Base-by-base conservation (phyloP, 352 stramenopile species). In the Aphanomyces invadans region DNA sequence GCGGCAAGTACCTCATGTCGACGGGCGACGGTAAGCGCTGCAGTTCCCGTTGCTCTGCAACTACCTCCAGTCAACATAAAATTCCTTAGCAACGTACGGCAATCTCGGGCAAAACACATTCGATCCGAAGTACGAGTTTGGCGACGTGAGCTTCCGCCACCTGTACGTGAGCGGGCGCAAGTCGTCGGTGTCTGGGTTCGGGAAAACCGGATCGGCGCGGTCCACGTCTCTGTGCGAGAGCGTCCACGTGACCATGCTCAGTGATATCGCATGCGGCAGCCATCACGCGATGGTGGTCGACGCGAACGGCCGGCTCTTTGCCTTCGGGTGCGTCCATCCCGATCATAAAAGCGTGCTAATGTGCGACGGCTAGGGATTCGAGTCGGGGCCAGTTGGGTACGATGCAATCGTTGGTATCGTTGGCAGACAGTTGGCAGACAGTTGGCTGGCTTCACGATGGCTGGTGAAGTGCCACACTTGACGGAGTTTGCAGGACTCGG, bases 11-110 rank as follows among this genome's bases (percentile, higher is more conserved):
- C 36, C 11, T 49, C 23, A 42, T 67, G 28, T 57, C n/a, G 23
- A 49, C 60, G 10, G 60, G 60, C 29, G 60, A 67, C 49, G 26
- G 60, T 67, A 59, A n/a, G n/a, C n/a, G n/a, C n/a, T n/a, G n/a
- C n/a, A n/a, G n/a, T n/a, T n/a, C n/a, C n/a, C n/a, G n/a, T n/a
- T n/a, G n/a, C n/a, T n/a, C n/a, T n/a, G n/a, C n/a, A n/a, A n/a
- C n/a, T n/a, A n/a, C n/a, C n/a, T n/a, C n/a, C n/a, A n/a, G n/a
- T n/a, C n/a, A n/a, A n/a, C n/a, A n/a, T n/a, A n/a, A n/a, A n/a
- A n/a, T n/a, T n/a, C 23, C 17, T 57, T 15, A 67, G 60, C 60
- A 36, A 46, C 45, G 3, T 67, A 60, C 49, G 60, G 60, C 33
- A 28, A 29, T 11, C 31, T 67, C 31, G 60, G 60, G 19, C 60